Evolutionary conservation across 257 asterid genomes (phyloP), one percentile per base, ranked within the genome.

Genomic region (Scutellaria minor): DNA sequence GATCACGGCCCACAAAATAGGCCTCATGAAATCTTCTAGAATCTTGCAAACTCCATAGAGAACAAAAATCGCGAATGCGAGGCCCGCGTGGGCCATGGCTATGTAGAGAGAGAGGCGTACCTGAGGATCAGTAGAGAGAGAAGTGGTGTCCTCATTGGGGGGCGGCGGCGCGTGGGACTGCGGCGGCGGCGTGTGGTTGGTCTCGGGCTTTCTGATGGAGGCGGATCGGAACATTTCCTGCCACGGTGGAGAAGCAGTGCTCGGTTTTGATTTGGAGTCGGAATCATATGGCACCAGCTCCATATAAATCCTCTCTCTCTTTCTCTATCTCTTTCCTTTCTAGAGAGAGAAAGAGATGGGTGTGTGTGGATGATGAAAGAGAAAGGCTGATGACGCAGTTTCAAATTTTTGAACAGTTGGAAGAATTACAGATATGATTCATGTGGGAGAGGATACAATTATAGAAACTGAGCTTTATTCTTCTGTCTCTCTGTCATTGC

Each of bases 211-310:
- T 42, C 97, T 79, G 74, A 75, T 54, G 24, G 99, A 92, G n/a
- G 95, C 98, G 74, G 98, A 91, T 90, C 96, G 77, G 80, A 91
- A 91, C 99, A 95, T 95, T 62, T 95, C 99, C 81, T 88, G 87
- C 99, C 99, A 95, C 42, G 98, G 86, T 3, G 84, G 85, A 51
- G 82, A 79, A 35, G 75, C 74, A 51, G 72, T 60, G 80, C 46
- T 81, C 13, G 92, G 52, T 75, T 84, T 87, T 14, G 68, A 31
- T 71, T 88, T 84, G 65, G 87, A 72, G 79, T 88, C 95, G 13
- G 96, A 76, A 62, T 82, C 81, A 31, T 75, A 85, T 4, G 91
- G 92, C 47, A 87, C 85, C 71, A 89, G 75, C 66, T 79, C 95
- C 96, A 92, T 85, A 55, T 18, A 40, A 59, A 40, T 18, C 15